phyloP scores from a whole-genome alignment of 2,329 filamentous ascomycete genomes.

The Alternaria sp. region DNA sequence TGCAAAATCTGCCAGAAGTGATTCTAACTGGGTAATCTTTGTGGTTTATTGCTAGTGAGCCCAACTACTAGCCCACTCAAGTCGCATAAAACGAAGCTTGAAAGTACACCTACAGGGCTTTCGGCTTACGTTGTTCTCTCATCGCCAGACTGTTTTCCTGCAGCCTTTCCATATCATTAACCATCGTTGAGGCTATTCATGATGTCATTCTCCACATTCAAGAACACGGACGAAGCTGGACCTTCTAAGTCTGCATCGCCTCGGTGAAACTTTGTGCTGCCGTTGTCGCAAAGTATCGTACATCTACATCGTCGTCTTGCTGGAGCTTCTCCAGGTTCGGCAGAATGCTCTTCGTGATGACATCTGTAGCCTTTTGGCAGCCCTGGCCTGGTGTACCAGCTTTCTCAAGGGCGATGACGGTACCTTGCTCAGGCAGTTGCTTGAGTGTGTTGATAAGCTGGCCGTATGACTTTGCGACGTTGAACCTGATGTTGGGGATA shows the following conservation, averaged over 20 bases:
- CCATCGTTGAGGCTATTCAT: conserved; percentile 40
- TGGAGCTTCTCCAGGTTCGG: conserved; percentile 94
- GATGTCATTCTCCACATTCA: conserved; percentile 15
- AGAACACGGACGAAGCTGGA: conserved; percentile 19
- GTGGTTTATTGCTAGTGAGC: conserved; percentile 35
- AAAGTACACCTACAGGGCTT: conserved; percentile 15
- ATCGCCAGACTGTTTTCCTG: conserved; percentile 30
- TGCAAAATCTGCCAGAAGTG: conserved; percentile 16
- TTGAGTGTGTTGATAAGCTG: conserved; percentile 91
- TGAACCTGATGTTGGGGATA: conserved; percentile 99
- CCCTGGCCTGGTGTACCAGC: conserved; percentile 66
- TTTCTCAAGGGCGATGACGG: conserved; percentile 85
- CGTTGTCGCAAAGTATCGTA: conserved; percentile 95
- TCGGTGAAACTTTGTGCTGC: conserved; percentile 68
- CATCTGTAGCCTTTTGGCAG: conserved; percentile 75
- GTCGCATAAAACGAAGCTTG: conserved; percentile 15
- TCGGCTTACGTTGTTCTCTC: conserved; percentile 28
- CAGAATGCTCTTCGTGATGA: conserved; percentile 86
- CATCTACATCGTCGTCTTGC: conserved; percentile 96
- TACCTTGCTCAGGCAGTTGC: conserved; percentile 87
- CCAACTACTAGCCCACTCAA: conserved; percentile 32
- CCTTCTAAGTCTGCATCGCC: conserved; percentile 52
- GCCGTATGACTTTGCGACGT: conserved; percentile 96
- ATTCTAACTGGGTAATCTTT: conserved; percentile 45
- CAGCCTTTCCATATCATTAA: conserved; percentile 36